Conservation (phyloP, 2,329 filamentous ascomycete species). For the Penicillium sumatraense region DNA sequence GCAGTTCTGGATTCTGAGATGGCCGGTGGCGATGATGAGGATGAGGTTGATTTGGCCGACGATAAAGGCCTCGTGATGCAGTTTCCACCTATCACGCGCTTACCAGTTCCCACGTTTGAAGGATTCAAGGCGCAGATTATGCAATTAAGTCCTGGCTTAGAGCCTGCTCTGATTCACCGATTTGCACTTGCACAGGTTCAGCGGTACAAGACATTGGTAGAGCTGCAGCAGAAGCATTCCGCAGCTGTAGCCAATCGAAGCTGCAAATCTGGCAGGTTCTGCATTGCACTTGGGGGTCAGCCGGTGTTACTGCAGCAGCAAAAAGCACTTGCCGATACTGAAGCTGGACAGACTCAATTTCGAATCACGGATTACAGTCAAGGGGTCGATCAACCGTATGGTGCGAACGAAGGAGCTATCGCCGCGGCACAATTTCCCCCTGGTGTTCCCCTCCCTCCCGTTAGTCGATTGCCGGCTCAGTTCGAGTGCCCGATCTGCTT, state of each 20-base stretch:
- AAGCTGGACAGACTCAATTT: conserved; percentile 60
- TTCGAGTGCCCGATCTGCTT: conserved; percentile 92
- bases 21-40: conserved; percentile 50
- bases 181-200: conserved; percentile 80
- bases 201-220: conserved; percentile 78
- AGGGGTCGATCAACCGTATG: conserved; percentile 69
- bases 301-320: conserved; percentile 65
- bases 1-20: conserved; percentile 20
- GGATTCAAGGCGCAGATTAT: conserved; percentile 78
- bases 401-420: conserved; percentile 69
- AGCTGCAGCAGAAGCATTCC: conserved; percentile 71
- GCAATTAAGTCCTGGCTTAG: conserved; percentile 73
- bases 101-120: conserved; percentile 71
- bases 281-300: conserved; percentile 69
- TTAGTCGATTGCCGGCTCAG: conserved; percentile 75
- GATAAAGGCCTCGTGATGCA: conserved; percentile 67
- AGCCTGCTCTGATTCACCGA: conserved; percentile 73
- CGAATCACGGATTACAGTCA: conserved; percentile 59
- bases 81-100: conserved; percentile 65
- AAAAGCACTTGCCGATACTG: conserved; percentile 57
- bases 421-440: conserved; percentile 75
- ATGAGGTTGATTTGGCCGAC: conserved; percentile 61
- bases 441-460: conserved; percentile 82
- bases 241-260: conserved; percentile 59
- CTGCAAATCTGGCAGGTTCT: conserved; percentile 67